phyloP scores from a whole-genome alignment of 495 filamentous ascomycete genomes.

The Filosporella fistucella region DNA sequence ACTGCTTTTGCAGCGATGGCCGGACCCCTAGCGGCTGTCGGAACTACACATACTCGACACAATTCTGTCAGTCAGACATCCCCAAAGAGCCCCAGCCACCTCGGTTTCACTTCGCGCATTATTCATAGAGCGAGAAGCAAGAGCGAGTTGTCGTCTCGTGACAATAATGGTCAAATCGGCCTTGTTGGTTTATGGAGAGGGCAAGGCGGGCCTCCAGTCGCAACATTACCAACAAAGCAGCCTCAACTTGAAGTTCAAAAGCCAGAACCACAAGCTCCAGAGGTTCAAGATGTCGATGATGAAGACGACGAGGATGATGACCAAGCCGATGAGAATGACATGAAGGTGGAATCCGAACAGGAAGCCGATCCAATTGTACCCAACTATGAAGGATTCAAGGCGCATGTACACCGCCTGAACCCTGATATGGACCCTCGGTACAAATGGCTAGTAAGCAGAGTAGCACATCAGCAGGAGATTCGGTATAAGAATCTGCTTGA shows the following conservation, averaged over 20 bases:
- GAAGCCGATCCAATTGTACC: conserved; percentile 59
- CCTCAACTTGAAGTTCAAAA: conserved; percentile 20
- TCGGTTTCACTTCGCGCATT: conserved; percentile 35
- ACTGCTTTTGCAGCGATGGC: conserved; percentile 62
- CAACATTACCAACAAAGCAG: conserved; percentile 39
- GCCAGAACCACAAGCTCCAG: conserved; percentile 17
- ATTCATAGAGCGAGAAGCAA: conserved; percentile 62
- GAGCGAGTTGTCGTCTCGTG: conserved; percentile 54
- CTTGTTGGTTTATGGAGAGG: conserved; percentile 46
- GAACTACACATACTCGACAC: conserved; percentile 47
- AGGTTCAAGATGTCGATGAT: conserved; percentile 29
- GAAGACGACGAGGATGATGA: conserved; percentile 53
- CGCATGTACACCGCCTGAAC: conserved; percentile 69
- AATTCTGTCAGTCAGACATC: conserved; percentile 55
- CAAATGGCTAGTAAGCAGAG: conserved; percentile 71
- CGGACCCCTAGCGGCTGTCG: conserved; percentile 57
- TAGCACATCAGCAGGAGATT: conserved; percentile 72
- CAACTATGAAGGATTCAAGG: conserved; percentile 70
- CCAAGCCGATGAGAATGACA: conserved; percentile 42
- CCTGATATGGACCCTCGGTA: conserved; percentile 40
- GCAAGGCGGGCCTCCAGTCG: conserved; percentile 56
- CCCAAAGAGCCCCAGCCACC: conserved; percentile 39
- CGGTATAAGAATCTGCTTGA: conserved; percentile 78
- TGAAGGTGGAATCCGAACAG: conserved; percentile 39
- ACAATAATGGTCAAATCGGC: conserved; percentile 7